Percentiles rank a stretch among this genome's conserved stretches.
These are phyloP conservation scores for Aspergillus alliaceus DNA, from an alignment of 2,329 filamentous ascomycete species.

Conservation along the genomic window DNA sequence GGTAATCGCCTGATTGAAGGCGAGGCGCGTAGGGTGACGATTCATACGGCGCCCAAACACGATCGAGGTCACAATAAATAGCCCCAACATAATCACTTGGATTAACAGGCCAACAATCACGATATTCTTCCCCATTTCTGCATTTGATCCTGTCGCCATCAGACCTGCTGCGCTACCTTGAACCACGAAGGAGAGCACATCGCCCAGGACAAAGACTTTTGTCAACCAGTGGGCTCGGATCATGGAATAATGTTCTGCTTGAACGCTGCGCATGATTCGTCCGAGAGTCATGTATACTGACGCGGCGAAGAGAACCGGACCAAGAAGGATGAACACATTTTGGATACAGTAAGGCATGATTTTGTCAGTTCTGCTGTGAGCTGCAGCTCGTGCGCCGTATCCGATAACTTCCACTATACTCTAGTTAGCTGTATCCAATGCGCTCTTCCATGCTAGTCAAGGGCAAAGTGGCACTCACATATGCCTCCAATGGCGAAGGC, in stretches of 20 bases:
- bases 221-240: slow-evolving; percentile 48
- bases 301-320: slow-evolving; percentile 52
- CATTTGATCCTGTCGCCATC: slow-evolving; percentile 19
- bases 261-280: slow-evolving; percentile 44
- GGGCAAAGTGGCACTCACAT: slow-evolving; percentile 26
- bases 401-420: slow-evolving; percentile 37
- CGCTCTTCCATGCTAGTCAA: not conserved
- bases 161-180: slow-evolving; percentile 31
- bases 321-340: slow-evolving; percentile 48
- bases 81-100: slow-evolving; percentile 25
- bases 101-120: slow-evolving; percentile 24
- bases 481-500: slow-evolving; percentile 37
- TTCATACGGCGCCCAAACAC: slow-evolving; percentile 23
- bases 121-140: not conserved
- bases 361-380: slow-evolving; percentile 20
- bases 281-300: slow-evolving; percentile 52
- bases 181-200: slow-evolving; percentile 50
- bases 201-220: slow-evolving; percentile 50
- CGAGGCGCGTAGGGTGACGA: slow-evolving; percentile 10
- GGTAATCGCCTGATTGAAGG: slow-evolving; percentile 4
- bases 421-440: not conserved
- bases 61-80: slow-evolving; percentile 22
- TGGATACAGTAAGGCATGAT: slow-evolving; percentile 42
- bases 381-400: slow-evolving; percentile 22
- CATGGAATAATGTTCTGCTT: slow-evolving; percentile 44